phyloP scores from a whole-genome alignment of 306 rosid genomes.

The Gastrolobium bilobum region DNA sequence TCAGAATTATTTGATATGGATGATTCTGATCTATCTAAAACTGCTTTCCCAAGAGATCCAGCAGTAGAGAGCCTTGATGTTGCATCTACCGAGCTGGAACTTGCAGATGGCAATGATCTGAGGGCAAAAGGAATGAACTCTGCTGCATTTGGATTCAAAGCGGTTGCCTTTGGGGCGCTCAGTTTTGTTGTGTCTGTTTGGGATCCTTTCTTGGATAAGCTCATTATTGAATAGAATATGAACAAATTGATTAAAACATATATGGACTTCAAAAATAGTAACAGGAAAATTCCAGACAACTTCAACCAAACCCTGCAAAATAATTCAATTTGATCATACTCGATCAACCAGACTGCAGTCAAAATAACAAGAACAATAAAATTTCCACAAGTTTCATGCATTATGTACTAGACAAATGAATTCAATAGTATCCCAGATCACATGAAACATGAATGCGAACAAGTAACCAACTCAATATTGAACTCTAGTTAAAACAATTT shows the following conservation, averaged over 20 bases:
- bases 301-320: constrained; percentile 92
- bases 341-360: constrained; percentile 16
- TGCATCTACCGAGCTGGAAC: constrained; percentile 65
- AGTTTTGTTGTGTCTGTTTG: constrained; percentile 62
- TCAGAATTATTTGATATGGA: constrained; percentile 85
- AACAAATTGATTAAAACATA: constrained; percentile 43
- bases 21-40: constrained; percentile 86
- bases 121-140: constrained; percentile 86
- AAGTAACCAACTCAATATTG: constrained; percentile 24
- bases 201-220: constrained; percentile 76
- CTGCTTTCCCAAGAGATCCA: constrained; percentile 81
- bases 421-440: constrained; percentile 6
- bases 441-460: not conserved
- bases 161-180: constrained; percentile 61
- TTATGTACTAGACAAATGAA: constrained; percentile 18
- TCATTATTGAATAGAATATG: constrained; percentile 74
- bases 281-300: constrained; percentile 48
- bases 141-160: constrained; percentile 97
- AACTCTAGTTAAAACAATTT: not conserved
- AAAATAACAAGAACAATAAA: constrained; percentile 7
- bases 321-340: constrained; percentile 29
- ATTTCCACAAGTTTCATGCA: not conserved
- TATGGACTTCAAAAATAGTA: constrained; percentile 11
- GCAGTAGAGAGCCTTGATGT: constrained; percentile 58
- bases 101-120: constrained; percentile 79